These are phyloP conservation scores for Penicillium sp. DNA, from an alignment of 2,329 filamentous ascomycete species.

Conservation along the genomic window DNA sequence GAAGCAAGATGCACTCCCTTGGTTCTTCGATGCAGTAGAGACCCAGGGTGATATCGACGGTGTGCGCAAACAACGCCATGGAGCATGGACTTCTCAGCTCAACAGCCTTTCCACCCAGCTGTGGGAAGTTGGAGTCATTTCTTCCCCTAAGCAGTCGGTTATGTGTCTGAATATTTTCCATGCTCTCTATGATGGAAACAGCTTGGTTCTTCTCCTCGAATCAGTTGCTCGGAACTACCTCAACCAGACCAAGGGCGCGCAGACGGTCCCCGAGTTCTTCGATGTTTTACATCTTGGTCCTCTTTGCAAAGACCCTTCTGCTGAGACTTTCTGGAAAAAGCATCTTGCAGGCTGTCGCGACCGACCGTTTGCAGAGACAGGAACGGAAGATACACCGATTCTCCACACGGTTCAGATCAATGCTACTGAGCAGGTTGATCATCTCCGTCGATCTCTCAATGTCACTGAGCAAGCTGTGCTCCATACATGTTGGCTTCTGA, in stretches of 20 bases:
- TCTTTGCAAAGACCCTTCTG: conserved; percentile 52
- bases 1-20: conserved; percentile 46
- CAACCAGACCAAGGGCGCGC: conserved; percentile 22
- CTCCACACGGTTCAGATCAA: conserved; percentile 26
- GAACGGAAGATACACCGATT: conserved; percentile 16
- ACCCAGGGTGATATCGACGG: conserved; percentile 34
- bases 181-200: conserved; percentile 82
- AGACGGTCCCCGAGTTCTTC: conserved; percentile 56
- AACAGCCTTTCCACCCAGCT: conserved; percentile 36
- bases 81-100: conserved; percentile 60
- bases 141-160: conserved; percentile 29
- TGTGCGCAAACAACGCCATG: conserved; percentile 40
- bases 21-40: conserved; percentile 43
- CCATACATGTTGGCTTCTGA: conserved; percentile 72
- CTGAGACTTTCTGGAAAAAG: conserved; percentile 67
- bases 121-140: conserved; percentile 37
- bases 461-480: conserved; percentile 79
- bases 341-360: conserved; percentile 49
- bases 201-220: conserved; percentile 68
- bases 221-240: conserved; percentile 59
- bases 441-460: conserved; percentile 59
- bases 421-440: conserved; percentile 51
- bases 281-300: conserved; percentile 71
- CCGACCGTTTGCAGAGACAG: conserved; percentile 11
- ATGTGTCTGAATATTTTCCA: conserved; percentile 77